Evolutionary conservation across 2,329 filamentous ascomycete genomes (phyloP).

Genomic region (Arthrobotrys megalospora): DNA sequence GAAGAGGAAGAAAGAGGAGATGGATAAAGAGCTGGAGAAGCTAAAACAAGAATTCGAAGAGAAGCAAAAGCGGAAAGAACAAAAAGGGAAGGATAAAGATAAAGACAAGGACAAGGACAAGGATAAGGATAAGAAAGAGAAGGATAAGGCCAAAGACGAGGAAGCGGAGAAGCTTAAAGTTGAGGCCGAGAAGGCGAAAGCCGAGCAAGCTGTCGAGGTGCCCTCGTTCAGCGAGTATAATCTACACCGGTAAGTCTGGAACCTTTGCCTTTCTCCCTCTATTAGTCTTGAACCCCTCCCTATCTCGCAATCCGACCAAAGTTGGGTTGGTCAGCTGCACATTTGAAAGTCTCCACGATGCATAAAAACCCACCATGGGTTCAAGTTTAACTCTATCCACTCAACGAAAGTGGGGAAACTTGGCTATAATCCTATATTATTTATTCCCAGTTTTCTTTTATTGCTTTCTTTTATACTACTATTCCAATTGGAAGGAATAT

Average conservation of each 20-base stretch:
- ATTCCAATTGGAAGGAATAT: slow-evolving; percentile 22
- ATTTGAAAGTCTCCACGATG: slow-evolving; percentile 48
- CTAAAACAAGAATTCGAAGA: slow-evolving; percentile 81
- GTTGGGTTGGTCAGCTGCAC: slow-evolving; percentile 55
- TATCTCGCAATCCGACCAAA: slow-evolving; percentile 28
- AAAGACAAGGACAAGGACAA: slow-evolving; percentile 79
- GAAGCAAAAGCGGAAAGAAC: slow-evolving; percentile 75
- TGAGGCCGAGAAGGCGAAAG: slow-evolving; percentile 70
- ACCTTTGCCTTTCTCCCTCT: slow-evolving; percentile 64
- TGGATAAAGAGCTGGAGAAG: slow-evolving; percentile 76
- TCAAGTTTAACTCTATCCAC: slow-evolving; percentile 20
- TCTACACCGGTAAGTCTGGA: slow-evolving; percentile 27
- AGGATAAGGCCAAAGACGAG: slow-evolving; percentile 70
- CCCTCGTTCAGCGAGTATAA: slow-evolving; percentile 34
- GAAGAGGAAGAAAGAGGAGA: slow-evolving; percentile 74
- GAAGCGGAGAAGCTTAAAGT: slow-evolving; percentile 68
- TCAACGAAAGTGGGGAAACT: slow-evolving; percentile 35
- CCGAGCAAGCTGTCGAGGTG: slow-evolving; percentile 66
- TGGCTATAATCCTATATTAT: neutral
- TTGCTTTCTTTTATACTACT: neutral
- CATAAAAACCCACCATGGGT: slow-evolving; percentile 43
- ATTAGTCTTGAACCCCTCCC: neutral
- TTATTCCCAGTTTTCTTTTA: neutral
- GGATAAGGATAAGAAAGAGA: slow-evolving; percentile 72
- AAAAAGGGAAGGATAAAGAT: slow-evolving; percentile 75